Evolutionary conservation across 140 eudicot species (phyloP).

Genomic region (Ambrosia hybrid): DNA sequence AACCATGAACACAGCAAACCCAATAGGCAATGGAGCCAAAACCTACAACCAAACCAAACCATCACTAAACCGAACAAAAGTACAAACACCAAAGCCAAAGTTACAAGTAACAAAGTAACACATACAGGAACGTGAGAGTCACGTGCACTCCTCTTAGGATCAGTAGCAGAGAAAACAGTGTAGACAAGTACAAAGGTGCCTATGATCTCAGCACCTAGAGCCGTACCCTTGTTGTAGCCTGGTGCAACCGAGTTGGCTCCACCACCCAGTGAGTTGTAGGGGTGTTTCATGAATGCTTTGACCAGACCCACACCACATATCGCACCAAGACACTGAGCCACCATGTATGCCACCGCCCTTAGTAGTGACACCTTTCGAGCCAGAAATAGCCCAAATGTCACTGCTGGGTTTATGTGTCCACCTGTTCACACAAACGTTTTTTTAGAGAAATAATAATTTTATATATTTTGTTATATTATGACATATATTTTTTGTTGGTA

Average conservation of each 20-base stretch:
- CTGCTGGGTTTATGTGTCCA: constrained; percentile 92
- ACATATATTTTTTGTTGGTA: too few relatives aligned
- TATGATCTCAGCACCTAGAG: constrained; percentile 88
- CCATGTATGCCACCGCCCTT: constrained; percentile 72
- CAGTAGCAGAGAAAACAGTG: constrained; percentile 95
- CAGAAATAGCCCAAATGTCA: constrained; percentile 79
- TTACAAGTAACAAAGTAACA: constrained; percentile 6
- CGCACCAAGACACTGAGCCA: constrained; percentile 84
- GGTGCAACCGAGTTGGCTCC: constrained; percentile 70
- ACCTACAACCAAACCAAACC: constrained; percentile 39
- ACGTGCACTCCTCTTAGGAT: constrained; percentile 90
- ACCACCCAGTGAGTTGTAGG: constrained; percentile 73
- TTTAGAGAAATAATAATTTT: too few relatives aligned
- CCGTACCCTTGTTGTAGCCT: constrained; percentile 82
- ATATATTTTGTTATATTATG: too few relatives aligned
- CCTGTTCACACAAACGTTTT: constrained; percentile 36
- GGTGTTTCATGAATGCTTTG: constrained; percentile 66
- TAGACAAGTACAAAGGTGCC: constrained; percentile 88
- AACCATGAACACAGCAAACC: constrained; percentile 95
- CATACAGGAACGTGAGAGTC: constrained; percentile 89
- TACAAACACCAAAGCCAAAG: constrained; percentile 8
- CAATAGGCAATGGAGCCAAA: constrained; percentile 90
- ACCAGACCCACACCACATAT: constrained; percentile 85
- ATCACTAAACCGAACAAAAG: neutral
- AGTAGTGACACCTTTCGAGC: constrained; percentile 76